Conservation (phyloP, 228 moss, liverwort and hornwort genomes). For the Sphagnum magellanicum region DNA sequence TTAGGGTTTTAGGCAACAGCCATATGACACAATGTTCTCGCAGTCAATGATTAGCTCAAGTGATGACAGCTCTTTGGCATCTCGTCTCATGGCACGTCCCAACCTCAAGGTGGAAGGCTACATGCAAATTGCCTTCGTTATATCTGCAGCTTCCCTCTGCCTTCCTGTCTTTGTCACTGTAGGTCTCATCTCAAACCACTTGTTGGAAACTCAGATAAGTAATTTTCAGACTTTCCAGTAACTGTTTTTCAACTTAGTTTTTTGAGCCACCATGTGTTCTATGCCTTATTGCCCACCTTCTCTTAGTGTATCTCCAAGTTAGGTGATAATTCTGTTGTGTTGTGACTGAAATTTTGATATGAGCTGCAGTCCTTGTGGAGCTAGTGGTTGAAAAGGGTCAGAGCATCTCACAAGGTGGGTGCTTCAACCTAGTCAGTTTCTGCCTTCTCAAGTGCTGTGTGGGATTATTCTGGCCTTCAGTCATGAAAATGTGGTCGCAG, state of each 20-base stretch:
- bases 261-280: background rate
- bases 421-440: slow-evolving; percentile 3
- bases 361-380: slow-evolving; percentile 10
- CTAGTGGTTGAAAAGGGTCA: background rate
- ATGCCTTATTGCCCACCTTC: background rate
- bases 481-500: slow-evolving; percentile 8
- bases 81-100: slow-evolving; percentile 5
- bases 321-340: background rate
- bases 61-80: slow-evolving; percentile 3
- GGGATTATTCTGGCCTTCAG: slow-evolving; percentile 7
- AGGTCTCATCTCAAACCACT: background rate
- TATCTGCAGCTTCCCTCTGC: slow-evolving; percentile 2
- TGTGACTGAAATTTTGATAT: background rate
- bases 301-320: background rate
- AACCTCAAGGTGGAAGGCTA: slow-evolving; percentile 6
- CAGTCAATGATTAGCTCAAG: slow-evolving; percentile 2
- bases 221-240: background rate
- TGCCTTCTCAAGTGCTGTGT: slow-evolving; percentile 5
- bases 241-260: background rate
- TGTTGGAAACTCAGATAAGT: no score
- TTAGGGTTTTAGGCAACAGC: no score
- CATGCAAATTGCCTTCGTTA: slow-evolving; percentile 4
- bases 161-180: slow-evolving; percentile 7
- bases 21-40: slow-evolving; percentile 3
- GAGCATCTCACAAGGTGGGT: background rate